These are phyloP conservation scores for Pistacia integerrima DNA, from an alignment of 345 rosid species.

Conservation along the genomic window DNA sequence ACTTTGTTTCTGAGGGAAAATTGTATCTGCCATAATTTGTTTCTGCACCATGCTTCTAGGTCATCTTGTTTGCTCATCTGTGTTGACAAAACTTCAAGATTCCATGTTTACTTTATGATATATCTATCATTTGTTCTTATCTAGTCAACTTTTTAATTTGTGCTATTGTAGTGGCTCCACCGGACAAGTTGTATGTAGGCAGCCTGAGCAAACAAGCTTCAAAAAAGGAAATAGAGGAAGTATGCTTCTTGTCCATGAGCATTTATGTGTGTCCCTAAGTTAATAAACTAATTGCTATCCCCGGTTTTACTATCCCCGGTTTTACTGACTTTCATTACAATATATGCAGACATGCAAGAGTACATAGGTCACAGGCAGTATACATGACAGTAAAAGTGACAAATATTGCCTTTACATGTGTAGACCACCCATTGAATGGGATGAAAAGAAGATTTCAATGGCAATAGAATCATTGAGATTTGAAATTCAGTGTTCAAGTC, in stretches of 20 bases:
- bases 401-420: background rate
- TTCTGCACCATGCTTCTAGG: background rate
- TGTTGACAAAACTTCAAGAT: background rate
- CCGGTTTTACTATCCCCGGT: background rate
- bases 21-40: background rate
- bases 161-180: slow-evolving; percentile 36
- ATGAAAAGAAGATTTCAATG: slow-evolving; percentile 3
- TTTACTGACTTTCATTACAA: background rate
- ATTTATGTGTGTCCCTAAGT: slow-evolving; percentile 6
- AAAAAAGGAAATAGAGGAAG: slow-evolving; percentile 69
- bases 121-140: slow-evolving; percentile 14
- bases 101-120: background rate
- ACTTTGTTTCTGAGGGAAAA: too few species aligned
- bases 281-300: slow-evolving; percentile 2
- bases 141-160: slow-evolving; percentile 5
- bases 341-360: background rate
- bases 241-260: slow-evolving; percentile 31
- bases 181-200: slow-evolving; percentile 77
- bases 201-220: slow-evolving; percentile 67
- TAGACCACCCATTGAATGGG: background rate
- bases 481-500: background rate
- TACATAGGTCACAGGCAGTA: background rate
- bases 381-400: background rate
- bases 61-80: background rate
- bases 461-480: background rate